These are phyloP conservation scores for Nitzschia putrida DNA, from an alignment of 108 stramenopile genomes.

Conservation along the genomic window DNA sequence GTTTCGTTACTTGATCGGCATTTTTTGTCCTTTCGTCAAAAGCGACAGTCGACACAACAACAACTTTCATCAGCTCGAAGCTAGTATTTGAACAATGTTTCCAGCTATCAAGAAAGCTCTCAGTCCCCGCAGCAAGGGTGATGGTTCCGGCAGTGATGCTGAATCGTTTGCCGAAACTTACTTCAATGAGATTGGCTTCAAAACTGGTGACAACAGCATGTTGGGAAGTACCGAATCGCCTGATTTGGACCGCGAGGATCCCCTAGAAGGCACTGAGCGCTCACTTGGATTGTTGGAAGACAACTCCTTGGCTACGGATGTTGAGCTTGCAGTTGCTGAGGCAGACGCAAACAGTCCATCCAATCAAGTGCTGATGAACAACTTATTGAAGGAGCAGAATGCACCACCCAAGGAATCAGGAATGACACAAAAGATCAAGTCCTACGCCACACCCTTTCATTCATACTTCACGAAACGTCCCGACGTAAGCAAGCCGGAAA, in stretches of 20 bases:
- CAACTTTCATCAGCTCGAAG: no score
- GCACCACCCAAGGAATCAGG: constrained; percentile 1
- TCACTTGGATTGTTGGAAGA: constrained; percentile 15
- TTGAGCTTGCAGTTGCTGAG: constrained; percentile 10
- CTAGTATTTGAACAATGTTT: not conserved
- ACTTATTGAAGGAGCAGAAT: not conserved
- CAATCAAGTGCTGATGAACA: not conserved
- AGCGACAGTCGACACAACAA: no score
- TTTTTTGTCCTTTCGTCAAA: no score
- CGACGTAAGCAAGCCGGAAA: not conserved
- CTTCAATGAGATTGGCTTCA: constrained; percentile 28
- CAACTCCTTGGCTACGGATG: constrained; percentile 13
- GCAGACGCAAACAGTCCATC: not conserved
- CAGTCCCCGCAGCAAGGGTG: not conserved
- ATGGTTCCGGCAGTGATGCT: constrained; percentile 1
- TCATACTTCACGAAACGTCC: constrained; percentile 6
- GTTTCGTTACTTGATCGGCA: no score
- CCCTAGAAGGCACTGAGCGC: not conserved
- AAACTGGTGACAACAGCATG: constrained; percentile 19
- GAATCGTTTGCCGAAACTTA: constrained; percentile 24
- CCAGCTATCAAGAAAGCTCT: constrained; percentile 4
- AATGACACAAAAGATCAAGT: not conserved
- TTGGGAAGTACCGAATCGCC: constrained; percentile 19
- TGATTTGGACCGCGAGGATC: constrained; percentile 17
- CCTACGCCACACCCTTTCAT: constrained; percentile 12